Evolutionary conservation across 148 eudicot species (phyloP), one percentile per base, ranked within the genome.

Genomic region (Agrostemma githago): DNA sequence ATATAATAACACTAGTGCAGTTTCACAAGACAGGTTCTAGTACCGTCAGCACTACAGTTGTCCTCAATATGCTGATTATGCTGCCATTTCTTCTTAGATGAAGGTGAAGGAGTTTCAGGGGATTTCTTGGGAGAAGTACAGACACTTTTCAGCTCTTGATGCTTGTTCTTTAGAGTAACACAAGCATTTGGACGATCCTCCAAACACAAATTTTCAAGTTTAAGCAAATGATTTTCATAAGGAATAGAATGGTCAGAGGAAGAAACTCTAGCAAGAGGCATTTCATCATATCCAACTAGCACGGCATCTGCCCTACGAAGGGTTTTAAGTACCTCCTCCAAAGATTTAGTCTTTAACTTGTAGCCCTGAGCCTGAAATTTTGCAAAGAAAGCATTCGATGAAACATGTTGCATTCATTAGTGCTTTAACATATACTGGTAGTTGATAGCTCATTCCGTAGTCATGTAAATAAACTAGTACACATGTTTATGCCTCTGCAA

Each of bases 221-320:
- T 51, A 53, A 51, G 65, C 12, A 44, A 44, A 74, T n/a, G 70
- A 43, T 41, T 42, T 67, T 17, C 54, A 34, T 39, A 62, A 62
- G 66, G 14, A 62, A 62, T 34, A 62, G 66, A 34, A 62, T 62
- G 66, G 34, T 80, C 77, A 72, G 74, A 77, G 60, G 85, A 68
- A 79, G 85, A 79, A 67, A 67, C 79, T 60, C 59, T 19, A 44
- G 86, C 71, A 44, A 82, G 74, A 5, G 93, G 88, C 63, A 76
- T 85, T 77, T 95, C 97, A 74, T 95, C 89, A 54, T 84, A 92
- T 80, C 99, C 99, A 62, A 95, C 86, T 67, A 95, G 81, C 78
- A 76, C 78, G 74, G 99, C 83, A 79, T 82, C 86, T 86, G 58
- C 85, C 80, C 70, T 90, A 41, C 43, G 67, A 77, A 82, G 82